phyloP scores from a whole-genome alignment of 805 yeast genomes.

The Debaryomyces maramus region DNA sequence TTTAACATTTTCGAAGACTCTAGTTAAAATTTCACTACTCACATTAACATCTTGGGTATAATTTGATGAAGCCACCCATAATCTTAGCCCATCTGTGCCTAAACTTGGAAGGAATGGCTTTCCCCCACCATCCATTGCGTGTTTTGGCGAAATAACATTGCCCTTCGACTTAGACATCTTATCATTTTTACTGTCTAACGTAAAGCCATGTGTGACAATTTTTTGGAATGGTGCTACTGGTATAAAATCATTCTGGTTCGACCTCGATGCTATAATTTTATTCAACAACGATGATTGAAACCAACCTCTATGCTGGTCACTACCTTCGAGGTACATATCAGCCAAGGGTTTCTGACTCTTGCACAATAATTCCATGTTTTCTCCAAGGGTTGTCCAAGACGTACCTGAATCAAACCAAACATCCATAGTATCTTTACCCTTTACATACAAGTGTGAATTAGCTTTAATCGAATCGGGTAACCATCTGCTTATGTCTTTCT shows the following conservation, averaged over 20 bases:
- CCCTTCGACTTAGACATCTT: conserved; percentile 96
- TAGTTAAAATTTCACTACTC: conserved; percentile 67
- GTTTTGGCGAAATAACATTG: conserved; percentile 69
- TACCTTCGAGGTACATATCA: conserved; percentile 90
- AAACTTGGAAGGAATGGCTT: conserved; percentile 52
- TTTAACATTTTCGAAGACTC: conserved; percentile 77
- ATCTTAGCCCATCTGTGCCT: conserved; percentile 88
- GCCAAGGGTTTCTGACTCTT: conserved; percentile 43
- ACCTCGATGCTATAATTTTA: conserved; percentile 56
- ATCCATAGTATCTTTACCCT: conserved; percentile 92
- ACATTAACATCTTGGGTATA: conserved; percentile 78
- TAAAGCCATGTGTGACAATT: conserved; percentile 91
- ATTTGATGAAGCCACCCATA: conserved; percentile 89
- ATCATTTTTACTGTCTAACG: conserved; percentile 77
- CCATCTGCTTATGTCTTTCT: conserved; percentile 63
- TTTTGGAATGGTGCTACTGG: conserved; percentile 60
- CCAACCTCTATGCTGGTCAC: conserved; percentile 99
- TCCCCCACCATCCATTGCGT: conserved; percentile 61
- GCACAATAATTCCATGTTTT: conserved; percentile 33
- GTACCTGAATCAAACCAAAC: conserved; percentile 99
- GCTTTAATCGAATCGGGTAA: conserved; percentile 54
- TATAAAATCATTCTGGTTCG: conserved; percentile 33
- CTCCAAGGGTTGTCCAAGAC: conserved; percentile 70
- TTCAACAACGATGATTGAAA: conserved; percentile 91
- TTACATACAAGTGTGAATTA: conserved; percentile 46